Evolutionary conservation across 2,329 filamentous ascomycete species (phyloP), one percentile per base, ranked within the genome.

Genomic region (Fusarium keratoplasticum): DNA sequence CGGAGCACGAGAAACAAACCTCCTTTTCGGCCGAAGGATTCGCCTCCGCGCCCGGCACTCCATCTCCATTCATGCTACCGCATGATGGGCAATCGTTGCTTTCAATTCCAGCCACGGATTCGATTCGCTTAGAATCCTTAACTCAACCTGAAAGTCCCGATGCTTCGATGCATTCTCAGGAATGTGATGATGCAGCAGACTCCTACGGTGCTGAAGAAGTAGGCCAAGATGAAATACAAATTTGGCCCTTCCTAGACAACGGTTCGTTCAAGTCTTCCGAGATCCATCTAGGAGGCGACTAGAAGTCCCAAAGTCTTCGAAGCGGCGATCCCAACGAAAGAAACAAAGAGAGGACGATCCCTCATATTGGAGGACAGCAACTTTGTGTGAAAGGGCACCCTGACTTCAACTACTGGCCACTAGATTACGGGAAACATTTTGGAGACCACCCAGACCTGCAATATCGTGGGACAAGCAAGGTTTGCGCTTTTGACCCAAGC

Each of bases 301-400:
- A 75, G 55, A 67, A 76, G 27, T 71, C 76, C 60, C 71, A 59
- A 3, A 38, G 66, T 27, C 61, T 73, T 61, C 64, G 69, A 16
- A 59, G 64, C 35, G 72, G 69, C 25, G 71, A 69, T 27, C n/a
- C 65, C 7, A 66, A 67, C n/a, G 60, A 66, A 7, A 68, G 61
- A 3, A 63, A 60, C 5, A 69, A 73, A 18, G 52, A 61, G 50
- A 64, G 75, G 14, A 40, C 70, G 4, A 42, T 71, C 35, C 69
- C 76, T 40, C 63, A 55, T 35, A 66, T 71, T 22, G 60, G 63
- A n/a, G 78, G 74, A 7, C 76, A 80, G 29, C 75, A 64, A 44
- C 73, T 67, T 31, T 64, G 69, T 11, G 74, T 75, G 18, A 81
- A 82, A 36, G 70, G 78, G 33, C 76, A 75, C 5, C 80, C 81